Percentiles rank a stretch among this genome's conserved stretches.
phyloP scores from a whole-genome alignment of 495 filamentous ascomycete genomes.

The Extremus antarcticus region DNA sequence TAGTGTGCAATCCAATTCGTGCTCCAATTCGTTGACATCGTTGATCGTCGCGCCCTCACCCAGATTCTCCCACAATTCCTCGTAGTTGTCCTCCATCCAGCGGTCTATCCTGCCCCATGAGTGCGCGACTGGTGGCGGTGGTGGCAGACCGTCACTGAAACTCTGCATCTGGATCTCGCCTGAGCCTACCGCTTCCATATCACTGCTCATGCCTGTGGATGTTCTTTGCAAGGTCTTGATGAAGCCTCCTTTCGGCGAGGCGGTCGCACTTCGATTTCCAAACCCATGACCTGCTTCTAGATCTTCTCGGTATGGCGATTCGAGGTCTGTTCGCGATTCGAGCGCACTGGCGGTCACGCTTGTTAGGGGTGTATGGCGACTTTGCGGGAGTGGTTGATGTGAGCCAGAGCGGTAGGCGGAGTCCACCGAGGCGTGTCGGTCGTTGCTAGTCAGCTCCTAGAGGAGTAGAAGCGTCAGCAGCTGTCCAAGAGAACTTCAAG shows the following conservation, averaged over 20 bases:
- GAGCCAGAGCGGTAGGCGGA: conserved; percentile 33
- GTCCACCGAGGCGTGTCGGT: conserved; percentile 37
- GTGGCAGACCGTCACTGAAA: conserved; percentile 83
- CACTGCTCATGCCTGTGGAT: conserved; percentile 39
- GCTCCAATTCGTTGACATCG: conserved; percentile 93
- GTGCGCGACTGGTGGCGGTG: conserved; percentile 74
- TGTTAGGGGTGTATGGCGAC: conserved; percentile 30
- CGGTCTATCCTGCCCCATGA: conserved; percentile 89
- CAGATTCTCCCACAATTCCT: conserved; percentile 86
- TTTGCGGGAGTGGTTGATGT: conserved; percentile 30
- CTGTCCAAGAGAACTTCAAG: too few species aligned
- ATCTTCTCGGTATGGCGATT: conserved; percentile 60
- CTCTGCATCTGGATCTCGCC: conserved; percentile 95
- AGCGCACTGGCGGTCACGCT: conserved; percentile 54
- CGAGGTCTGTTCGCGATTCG: conserved; percentile 36
- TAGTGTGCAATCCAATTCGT: conserved; percentile 88
- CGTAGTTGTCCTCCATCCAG: conserved; percentile 91
- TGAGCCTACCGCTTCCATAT: conserved; percentile 51
- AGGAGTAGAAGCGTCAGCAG: too few species aligned
- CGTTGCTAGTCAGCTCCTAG: conserved; percentile 28
- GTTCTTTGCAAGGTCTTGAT: conserved; percentile 56
- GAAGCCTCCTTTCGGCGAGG: conserved; percentile 85
- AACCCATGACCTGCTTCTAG: conserved; percentile 39
- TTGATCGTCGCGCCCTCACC: conserved; percentile 85
- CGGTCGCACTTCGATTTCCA: conserved; percentile 47